Evolutionary conservation across 2,329 filamentous ascomycete species (phyloP), one percentile per base, ranked within the genome.

Genomic region (Aspergillus puulaauensis): DNA sequence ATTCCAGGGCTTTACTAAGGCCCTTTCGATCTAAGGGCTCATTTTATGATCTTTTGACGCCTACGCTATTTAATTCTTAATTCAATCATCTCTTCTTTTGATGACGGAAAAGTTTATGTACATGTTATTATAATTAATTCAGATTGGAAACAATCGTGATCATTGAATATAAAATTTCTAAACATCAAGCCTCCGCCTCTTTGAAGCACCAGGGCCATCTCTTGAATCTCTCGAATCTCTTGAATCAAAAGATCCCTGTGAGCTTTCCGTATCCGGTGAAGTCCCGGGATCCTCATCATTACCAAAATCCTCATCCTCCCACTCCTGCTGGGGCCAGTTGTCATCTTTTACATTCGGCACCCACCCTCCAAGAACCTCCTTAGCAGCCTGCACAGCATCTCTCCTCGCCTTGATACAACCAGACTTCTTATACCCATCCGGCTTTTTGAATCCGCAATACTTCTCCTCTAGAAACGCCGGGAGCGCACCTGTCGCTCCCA

Each of bases 1-100:
- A 77, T 97, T 41, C 93, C 93, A 6, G 90, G 90, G 37, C 79
- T 97, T 17, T 97, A 97, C 77, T 97, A 67, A 46, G 15, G 41
- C 17, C 5, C 15, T n/a, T n/a, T 37, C 14, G 15, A 37, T 37
- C 15, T n/a, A 37, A n/a, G n/a, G 15, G 31, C 4, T 37, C 35
- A 37, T n/a, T 37, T 37, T 6, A 11, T 31, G 35, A 37, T n/a
- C 35, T 37, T n/a, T 37, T n/a, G 15, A 37, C 5, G 5, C 14
- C 3, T 37, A n/a, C 5, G 6, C 23, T 17, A 24, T 24, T 45
- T 35, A 50, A 43, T 24, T 50, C 9, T 19, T 37, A 44, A 17
- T 15, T 23, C 14, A 9, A 56, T 31, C 15, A 19, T 53, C 31
- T 23, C 24, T 45, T 45, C 21, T 37, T 52, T 31, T 35, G 35